Evolutionary conservation across 2,329 filamentous ascomycete genomes (phyloP).

Genomic region (Talaromyces marneffei): DNA sequence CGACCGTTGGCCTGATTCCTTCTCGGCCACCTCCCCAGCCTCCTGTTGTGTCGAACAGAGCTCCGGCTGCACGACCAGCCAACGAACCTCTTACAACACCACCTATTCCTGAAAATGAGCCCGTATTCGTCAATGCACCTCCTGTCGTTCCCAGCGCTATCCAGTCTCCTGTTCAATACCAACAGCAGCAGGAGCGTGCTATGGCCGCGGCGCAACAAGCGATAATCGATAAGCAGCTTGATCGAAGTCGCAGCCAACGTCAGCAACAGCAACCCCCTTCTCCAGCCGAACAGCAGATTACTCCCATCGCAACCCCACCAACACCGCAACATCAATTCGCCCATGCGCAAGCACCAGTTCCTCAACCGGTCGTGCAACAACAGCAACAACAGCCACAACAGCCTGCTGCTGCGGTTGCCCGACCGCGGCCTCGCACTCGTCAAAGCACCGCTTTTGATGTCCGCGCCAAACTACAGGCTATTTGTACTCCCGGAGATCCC

Average conservation of each 20-base stretch:
- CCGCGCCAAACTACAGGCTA: slow-evolving; percentile 72
- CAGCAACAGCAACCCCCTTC: slow-evolving; percentile 49
- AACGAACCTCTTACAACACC: slow-evolving; percentile 53
- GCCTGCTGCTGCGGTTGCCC: slow-evolving; percentile 51
- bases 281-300: slow-evolving; percentile 37
- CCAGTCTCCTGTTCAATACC: slow-evolving; percentile 41
- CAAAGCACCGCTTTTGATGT: slow-evolving; percentile 80
- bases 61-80: slow-evolving; percentile 21
- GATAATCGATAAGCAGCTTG: slow-evolving; percentile 62
- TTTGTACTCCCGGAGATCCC: slow-evolving; percentile 86
- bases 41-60: slow-evolving; percentile 36
- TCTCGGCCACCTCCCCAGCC: slow-evolving; percentile 40
- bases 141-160: slow-evolving; percentile 24
- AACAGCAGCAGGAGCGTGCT: slow-evolving; percentile 76
- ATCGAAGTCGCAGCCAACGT: slow-evolving; percentile 68
- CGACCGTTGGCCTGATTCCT: slow-evolving; percentile 43
- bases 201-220: slow-evolving; percentile 74
- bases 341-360: slow-evolving; percentile 4
- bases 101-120: slow-evolving; percentile 49
- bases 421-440: slow-evolving; percentile 70
- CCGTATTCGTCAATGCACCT: slow-evolving; percentile 34
- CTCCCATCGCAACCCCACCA: slow-evolving; percentile 3
- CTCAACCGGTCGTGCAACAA: slow-evolving; percentile 23
- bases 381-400: slow-evolving; percentile 22
- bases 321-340: slow-evolving; percentile 9